A percentile compares a stretch with the other conserved stretches of the same genome.
phyloP scores from a whole-genome alignment of 805 yeast species.

The Lipomyces starkeyi region DNA sequence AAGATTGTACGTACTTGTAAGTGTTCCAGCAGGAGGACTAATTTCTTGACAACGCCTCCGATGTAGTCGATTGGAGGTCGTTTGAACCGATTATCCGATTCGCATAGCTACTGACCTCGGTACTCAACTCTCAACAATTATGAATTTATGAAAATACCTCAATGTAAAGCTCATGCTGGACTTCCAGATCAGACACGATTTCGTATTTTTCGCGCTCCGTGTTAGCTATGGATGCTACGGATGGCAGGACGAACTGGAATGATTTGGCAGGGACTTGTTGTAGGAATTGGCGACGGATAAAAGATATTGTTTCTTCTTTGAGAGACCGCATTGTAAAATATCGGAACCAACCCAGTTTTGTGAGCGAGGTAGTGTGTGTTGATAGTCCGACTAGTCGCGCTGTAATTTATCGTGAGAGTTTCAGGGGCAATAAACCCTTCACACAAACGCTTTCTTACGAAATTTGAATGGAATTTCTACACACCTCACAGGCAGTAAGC shows the following conservation, averaged over 20 bases:
- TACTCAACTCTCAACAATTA: neutral
- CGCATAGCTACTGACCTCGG: neutral
- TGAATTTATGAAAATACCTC: neutral
- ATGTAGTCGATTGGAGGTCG: neutral
- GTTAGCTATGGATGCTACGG: neutral
- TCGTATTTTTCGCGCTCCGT: neutral
- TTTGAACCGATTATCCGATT: neutral
- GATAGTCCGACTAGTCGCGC: neutral
- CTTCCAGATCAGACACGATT: constrained; percentile 20
- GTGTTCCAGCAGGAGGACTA: constrained; percentile 9
- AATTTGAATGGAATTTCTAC: too few relatives aligned
- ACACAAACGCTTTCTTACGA: too few relatives aligned
- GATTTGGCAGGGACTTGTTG: constrained; percentile 26
- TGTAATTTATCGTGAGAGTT: neutral
- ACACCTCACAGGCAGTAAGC: too few relatives aligned
- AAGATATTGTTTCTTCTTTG: constrained; percentile 7
- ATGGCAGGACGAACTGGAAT: constrained; percentile 20
- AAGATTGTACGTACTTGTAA: constrained; percentile 2
- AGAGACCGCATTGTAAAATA: neutral
- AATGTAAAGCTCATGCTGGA: constrained; percentile 18
- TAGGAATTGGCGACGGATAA: constrained; percentile 28
- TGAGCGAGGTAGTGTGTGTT: too few relatives aligned
- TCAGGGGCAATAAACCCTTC: too few relatives aligned
- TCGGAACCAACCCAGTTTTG: neutral
- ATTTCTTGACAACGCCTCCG: neutral